Percentiles rank a stretch among this genome's conserved stretches.
Evolutionary conservation across 805 yeast species (phyloP).

Genomic region (Kodamaea jinghongensis): DNA sequence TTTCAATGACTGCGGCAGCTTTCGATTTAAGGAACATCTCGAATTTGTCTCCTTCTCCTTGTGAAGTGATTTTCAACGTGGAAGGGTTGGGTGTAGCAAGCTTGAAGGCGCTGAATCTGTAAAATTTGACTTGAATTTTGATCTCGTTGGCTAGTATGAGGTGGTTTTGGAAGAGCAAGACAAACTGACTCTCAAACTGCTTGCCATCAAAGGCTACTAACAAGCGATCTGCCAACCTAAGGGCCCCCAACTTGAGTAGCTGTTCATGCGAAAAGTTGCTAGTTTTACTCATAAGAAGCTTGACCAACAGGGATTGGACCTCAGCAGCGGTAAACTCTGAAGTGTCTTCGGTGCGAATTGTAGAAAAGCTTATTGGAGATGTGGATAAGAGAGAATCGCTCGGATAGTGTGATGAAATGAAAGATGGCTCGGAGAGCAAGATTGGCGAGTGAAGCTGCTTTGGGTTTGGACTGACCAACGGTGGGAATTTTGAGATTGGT

Average conservation of each 20-base stretch:
- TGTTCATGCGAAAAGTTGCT: conserved; percentile 22
- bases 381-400: neutral
- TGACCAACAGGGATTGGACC: conserved; percentile 28
- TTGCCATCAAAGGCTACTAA: conserved; percentile 19
- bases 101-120: conserved; percentile 10
- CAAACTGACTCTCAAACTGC: conserved; percentile 12
- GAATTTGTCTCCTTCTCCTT: conserved; percentile 3
- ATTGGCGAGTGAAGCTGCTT: too few relatives aligned
- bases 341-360: conserved; percentile 13
- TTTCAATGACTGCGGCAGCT: conserved; percentile 33
- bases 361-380: conserved; percentile 5
- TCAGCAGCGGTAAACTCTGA: conserved; percentile 22
- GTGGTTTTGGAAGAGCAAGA: conserved; percentile 35
- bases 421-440: too few relatives aligned
- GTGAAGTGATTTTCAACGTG: conserved; percentile 19
- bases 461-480: too few relatives aligned
- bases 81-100: conserved; percentile 22
- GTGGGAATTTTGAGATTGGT: too few relatives aligned
- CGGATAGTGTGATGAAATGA: too few relatives aligned
- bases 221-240: conserved; percentile 36
- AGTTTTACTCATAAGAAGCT: conserved; percentile 25
- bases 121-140: too few relatives aligned
- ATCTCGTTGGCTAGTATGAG: conserved; percentile 24
- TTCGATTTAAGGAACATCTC: conserved; percentile 28
- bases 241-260: conserved; percentile 30